Base-by-base conservation (phyloP, 805 yeast species). In the Ogataea dorogensis region DNA sequence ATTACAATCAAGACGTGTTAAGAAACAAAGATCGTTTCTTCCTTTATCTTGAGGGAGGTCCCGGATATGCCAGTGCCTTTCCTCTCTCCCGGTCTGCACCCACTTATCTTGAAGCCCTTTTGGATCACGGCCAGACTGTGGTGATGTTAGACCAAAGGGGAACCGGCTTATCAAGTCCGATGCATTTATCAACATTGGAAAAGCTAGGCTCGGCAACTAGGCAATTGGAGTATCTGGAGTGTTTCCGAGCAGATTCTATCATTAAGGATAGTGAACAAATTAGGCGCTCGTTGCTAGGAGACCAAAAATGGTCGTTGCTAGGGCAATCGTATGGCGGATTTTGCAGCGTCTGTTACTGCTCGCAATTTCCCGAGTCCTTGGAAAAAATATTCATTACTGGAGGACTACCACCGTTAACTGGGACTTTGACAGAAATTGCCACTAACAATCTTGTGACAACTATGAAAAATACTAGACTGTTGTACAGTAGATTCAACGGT, bases 281-380 rank as follows among this genome's bases (percentile, higher is more conserved):
- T 20, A 56, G 81, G 28, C 43, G 45, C 18, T 44, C 47, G 4
- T 55, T 77, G 25, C 28, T 45, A 3, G 38, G 35, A 5, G 36
- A 36, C 12, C 11, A 24, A 1, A 70, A 70, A 50, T 73, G 79
- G 79, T 64, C 77, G 11, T 41, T 77, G 12, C 49, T 71, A 22
- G 83, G 81, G 7, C 80, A 75, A 47, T 70, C 77, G 2, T 73
- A 65, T 47, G 79, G 81, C 16, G 81, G 81, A 0, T 76, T 74
- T 43, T 66, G 75, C 45, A 54, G 65, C 14, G 62, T 69, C 44
- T 70, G 75, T 3, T 76, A 76, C 48, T 51, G 73, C 13, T 72
- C 79, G 3, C 59, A 60, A 37, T 68, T 21, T 38, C 68, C 76
- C 1, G 38, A 53, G 1, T 58, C 71, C 2, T 40, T 77, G 17